These are phyloP conservation scores for Conoideocrella luteorostrata DNA, from an alignment of 2,329 filamentous ascomycete genomes.

Conservation along the genomic window DNA sequence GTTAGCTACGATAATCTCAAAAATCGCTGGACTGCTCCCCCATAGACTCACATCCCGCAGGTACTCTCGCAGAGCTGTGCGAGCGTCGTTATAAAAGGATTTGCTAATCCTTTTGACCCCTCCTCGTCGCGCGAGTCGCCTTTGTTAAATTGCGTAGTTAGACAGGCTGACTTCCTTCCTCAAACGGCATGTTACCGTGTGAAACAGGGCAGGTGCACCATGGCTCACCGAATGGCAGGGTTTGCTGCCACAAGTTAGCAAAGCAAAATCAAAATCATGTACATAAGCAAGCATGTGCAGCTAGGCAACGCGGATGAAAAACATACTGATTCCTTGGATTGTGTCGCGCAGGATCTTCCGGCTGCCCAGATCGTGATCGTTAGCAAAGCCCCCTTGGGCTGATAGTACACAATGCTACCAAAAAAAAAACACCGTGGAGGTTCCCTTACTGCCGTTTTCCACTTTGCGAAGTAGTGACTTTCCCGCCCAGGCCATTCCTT, in stretches of 20 bases:
- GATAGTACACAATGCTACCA: too few species aligned
- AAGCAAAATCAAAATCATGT: constrained; percentile 8
- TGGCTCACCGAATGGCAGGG: constrained; percentile 6
- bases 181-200: too few species aligned
- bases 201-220: background rate
- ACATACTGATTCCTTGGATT: constrained; percentile 13
- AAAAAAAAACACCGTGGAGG: background rate
- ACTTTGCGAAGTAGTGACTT: constrained; percentile 6
- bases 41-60: constrained; percentile 39
- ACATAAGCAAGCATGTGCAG: background rate
- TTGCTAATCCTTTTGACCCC: constrained; percentile 69
- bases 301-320: background rate
- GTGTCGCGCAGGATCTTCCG: constrained; percentile 14
- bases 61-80: constrained; percentile 42
- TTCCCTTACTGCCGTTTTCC: constrained; percentile 5
- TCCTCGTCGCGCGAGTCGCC: constrained; percentile 67
- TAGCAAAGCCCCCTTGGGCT: too few species aligned
- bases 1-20: too few species aligned
- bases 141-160: too few species aligned
- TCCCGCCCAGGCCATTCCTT: background rate
- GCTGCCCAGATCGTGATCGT: too few species aligned
- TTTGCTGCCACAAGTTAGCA: constrained; percentile 5
- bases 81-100: constrained; percentile 55
- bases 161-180: too few species aligned
- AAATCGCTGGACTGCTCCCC: too few species aligned